Conservation (phyloP, 257 asterid species). For the Striga asiatica region DNA sequence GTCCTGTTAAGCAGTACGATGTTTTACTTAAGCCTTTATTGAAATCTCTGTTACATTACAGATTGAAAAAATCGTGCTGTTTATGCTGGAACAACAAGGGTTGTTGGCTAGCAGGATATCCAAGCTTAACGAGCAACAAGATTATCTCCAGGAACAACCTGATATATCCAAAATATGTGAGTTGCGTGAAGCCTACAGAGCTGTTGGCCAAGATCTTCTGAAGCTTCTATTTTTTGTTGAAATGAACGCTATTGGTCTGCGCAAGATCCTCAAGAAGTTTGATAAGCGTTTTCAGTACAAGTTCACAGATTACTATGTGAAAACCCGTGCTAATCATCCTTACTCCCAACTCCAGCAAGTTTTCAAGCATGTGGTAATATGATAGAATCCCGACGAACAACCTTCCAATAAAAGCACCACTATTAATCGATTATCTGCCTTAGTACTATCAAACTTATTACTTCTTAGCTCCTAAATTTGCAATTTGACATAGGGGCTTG, state of each 20-base stretch:
- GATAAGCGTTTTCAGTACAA: slow-evolving; percentile 86
- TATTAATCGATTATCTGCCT: background rate
- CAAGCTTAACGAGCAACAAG: slow-evolving; percentile 58
- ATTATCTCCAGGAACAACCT: slow-evolving; percentile 63
- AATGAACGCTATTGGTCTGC: slow-evolving; percentile 78
- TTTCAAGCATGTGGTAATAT: slow-evolving; percentile 93
- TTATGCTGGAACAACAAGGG: slow-evolving; percentile 94
- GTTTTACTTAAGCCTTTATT: background rate
- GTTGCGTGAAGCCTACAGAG: slow-evolving; percentile 78
- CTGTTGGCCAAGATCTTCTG: slow-evolving; percentile 76
- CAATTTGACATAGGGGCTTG: slow-evolving; percentile 75
- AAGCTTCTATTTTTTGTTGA: slow-evolving; percentile 83
- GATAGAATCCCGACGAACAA: background rate
- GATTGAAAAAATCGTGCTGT: slow-evolving; percentile 89
- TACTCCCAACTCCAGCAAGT: slow-evolving; percentile 97
- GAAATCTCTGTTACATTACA: slow-evolving; percentile 21
- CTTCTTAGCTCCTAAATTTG: too few relatives aligned
- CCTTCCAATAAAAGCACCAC: background rate
- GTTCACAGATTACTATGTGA: slow-evolving; percentile 90
- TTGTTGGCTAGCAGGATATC: slow-evolving; percentile 62
- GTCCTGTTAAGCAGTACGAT: background rate
- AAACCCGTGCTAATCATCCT: slow-evolving; percentile 67
- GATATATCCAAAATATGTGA: slow-evolving; percentile 65
- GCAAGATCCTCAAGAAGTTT: slow-evolving; percentile 92
- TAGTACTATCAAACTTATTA: background rate